Conservation (phyloP, 495 filamentous ascomycete species). For the Aspergillus bridgeri region DNA sequence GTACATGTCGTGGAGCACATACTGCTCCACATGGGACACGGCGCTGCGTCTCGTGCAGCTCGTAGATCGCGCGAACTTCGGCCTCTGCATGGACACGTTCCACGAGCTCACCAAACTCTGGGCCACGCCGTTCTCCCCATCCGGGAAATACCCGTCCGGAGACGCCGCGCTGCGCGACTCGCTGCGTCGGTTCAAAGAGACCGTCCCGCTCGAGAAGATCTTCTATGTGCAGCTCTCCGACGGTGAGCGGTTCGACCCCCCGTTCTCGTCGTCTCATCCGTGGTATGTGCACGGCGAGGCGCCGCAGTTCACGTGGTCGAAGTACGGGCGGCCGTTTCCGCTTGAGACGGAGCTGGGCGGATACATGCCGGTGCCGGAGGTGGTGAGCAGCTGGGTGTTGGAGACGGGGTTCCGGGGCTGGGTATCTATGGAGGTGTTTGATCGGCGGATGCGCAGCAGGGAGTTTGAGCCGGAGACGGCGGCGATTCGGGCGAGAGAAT, state of each 20-base stretch:
- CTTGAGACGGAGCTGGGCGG: conserved; percentile 59
- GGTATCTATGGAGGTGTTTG: conserved; percentile 73
- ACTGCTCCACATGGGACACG: conserved; percentile 62
- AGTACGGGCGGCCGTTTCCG: conserved; percentile 69
- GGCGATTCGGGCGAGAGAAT: conserved; percentile 21
- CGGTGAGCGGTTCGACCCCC: conserved; percentile 56
- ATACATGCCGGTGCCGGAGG: conserved; percentile 54
- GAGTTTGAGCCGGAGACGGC: conserved; percentile 22
- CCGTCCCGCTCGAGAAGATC: conserved; percentile 59
- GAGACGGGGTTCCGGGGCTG: conserved; percentile 63
- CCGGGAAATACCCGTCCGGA: conserved; percentile 51
- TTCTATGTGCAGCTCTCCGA: conserved; percentile 76
- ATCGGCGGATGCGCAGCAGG: conserved; percentile 55
- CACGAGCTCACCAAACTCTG: conserved; percentile 66
- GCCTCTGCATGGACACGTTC: conserved; percentile 70
- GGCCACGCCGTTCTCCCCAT: conserved; percentile 52
- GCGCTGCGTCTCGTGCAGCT: conserved; percentile 55
- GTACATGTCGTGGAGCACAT: conserved; percentile 63
- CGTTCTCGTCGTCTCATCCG: conserved; percentile 57
- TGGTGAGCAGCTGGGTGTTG: conserved; percentile 52
- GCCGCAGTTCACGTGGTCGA: conserved; percentile 70
- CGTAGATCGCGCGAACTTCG: conserved; percentile 65
- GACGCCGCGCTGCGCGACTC: conserved; percentile 50
- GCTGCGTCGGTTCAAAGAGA: conserved; percentile 48
- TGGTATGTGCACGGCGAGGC: conserved; percentile 62